Conservation (phyloP, 2,329 filamentous ascomycete genomes). For the Cladosporium sp. region DNA sequence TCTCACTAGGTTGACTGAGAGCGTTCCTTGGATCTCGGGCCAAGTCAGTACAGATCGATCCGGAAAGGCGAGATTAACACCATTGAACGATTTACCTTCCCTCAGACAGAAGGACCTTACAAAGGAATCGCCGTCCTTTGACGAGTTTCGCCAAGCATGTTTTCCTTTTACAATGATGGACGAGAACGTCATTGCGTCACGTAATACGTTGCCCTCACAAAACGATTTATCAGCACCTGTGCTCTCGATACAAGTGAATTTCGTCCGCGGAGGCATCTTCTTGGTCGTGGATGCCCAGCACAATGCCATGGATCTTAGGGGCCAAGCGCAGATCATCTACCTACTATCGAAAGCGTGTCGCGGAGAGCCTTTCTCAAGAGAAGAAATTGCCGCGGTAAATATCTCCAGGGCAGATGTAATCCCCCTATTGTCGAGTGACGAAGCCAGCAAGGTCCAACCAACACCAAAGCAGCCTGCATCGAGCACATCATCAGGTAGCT, state of each 20-base stretch:
- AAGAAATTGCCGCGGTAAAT: background rate
- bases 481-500: background rate
- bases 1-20: background rate
- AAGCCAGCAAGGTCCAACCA: too few relatives aligned
- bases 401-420: background rate
- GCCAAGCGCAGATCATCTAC: constrained; percentile 13
- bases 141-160: background rate
- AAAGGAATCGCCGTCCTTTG: background rate
- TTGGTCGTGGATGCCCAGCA: constrained; percentile 15
- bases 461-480: background rate
- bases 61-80: background rate
- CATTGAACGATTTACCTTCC: background rate
- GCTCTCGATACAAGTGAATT: constrained; percentile 15
- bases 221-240: constrained; percentile 7
- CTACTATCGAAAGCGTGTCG: constrained; percentile 16
- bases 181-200: constrained; percentile 9
- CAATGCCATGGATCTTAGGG: constrained; percentile 17
- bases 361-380: constrained; percentile 2
- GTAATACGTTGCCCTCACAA: background rate
- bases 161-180: constrained; percentile 14
- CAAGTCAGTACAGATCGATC: background rate
- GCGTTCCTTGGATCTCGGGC: background rate
- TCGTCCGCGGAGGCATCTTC: constrained; percentile 15
- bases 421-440: background rate
- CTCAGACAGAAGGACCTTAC: background rate